Evolutionary conservation across 805 yeast genomes (phyloP).

Genomic region (Metschnikowia lachancei): DNA sequence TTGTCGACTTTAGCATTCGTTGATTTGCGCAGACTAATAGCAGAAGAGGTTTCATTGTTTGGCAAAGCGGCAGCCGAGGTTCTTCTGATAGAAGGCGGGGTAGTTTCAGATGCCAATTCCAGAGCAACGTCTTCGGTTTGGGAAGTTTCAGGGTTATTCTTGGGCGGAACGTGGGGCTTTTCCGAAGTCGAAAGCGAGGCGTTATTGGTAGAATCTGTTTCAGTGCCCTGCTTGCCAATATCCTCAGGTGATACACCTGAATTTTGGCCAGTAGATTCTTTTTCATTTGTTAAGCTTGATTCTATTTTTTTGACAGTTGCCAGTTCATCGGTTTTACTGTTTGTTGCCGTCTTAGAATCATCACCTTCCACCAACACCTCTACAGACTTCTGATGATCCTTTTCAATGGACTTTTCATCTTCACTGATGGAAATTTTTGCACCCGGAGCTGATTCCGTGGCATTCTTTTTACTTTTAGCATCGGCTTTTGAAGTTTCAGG

Average conservation of each 20-base stretch:
- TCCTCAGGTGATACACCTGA: no score
- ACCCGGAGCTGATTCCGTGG: no score
- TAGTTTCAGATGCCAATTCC: neutral
- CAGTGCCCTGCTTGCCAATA: neutral
- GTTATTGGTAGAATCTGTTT: neutral
- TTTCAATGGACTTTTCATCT: no score
- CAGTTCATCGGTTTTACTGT: no score
- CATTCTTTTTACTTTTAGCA: neutral
- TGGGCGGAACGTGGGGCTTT: neutral
- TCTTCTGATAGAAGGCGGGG: neutral
- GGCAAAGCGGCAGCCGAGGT: neutral
- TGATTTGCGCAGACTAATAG: neutral
- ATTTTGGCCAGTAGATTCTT: no score
- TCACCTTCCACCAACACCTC: no score
- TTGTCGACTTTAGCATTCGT: conserved; percentile 22
- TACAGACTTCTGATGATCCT: no score
- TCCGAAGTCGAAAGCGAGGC: neutral
- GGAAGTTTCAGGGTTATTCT: neutral
- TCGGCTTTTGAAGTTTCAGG: neutral
- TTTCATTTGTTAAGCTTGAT: no score
- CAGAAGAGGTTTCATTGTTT: neutral
- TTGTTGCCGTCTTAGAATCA: no score
- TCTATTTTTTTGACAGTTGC: no score
- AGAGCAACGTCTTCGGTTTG: neutral
- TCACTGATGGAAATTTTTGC: no score